Percentiles rank a stretch among this genome's conserved stretches.
Conservation (phyloP, 306 rosid species). For the Vigna radiata region DNA sequence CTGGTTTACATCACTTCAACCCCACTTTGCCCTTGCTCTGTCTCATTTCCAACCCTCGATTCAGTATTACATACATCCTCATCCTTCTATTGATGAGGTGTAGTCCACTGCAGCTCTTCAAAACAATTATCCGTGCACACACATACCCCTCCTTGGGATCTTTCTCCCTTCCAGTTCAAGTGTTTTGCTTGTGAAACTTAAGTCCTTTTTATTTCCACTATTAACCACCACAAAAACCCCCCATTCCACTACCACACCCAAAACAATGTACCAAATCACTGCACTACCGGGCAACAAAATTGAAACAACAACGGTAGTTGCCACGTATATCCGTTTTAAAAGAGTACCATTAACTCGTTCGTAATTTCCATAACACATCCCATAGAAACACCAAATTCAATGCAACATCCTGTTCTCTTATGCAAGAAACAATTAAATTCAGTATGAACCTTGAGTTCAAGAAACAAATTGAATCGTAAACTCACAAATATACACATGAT, state of each 20-base stretch:
- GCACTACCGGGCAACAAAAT: neutral
- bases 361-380: neutral
- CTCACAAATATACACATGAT: neutral
- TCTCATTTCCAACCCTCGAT: neutral
- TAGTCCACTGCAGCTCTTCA: neutral
- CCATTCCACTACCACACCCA: neutral
- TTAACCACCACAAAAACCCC: neutral
- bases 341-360: neutral
- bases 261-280: conserved; percentile 8
- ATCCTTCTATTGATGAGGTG: neutral
- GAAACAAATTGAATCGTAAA: neutral
- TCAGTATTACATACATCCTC: neutral
- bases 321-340: neutral
- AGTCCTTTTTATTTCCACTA: neutral
- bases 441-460: neutral
- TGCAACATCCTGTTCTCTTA: neutral
- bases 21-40: neutral
- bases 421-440: neutral
- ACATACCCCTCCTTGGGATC: neutral
- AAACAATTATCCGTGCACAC: neutral
- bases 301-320: neutral
- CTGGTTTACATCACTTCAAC: neutral
- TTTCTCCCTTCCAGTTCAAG: neutral
- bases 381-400: conserved; percentile 2
- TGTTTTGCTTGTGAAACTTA: neutral